phyloP scores from a whole-genome alignment of 176 grass and related monocot genomes.

The Typha latifolia region DNA sequence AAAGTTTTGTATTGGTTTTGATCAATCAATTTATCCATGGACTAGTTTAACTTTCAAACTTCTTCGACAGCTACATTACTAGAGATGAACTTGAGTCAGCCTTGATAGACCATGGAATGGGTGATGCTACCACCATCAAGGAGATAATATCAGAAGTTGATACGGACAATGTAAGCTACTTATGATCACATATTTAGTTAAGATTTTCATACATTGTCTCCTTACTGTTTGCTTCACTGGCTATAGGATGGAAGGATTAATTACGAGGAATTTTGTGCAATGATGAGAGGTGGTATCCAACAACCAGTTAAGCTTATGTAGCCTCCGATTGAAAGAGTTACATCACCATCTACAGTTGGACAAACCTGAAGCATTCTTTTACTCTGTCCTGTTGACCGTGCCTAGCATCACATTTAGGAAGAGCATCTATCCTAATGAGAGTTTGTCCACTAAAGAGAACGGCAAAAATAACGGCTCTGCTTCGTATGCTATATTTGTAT shows the following conservation, averaged over 20 bases:
- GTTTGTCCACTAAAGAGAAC: too few species aligned
- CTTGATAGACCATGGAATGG: slow-evolving; percentile 19
- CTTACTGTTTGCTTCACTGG: slow-evolving; percentile 15
- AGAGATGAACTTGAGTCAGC: slow-evolving; percentile 21
- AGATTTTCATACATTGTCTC: slow-evolving; percentile 7
- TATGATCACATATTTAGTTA: not conserved
- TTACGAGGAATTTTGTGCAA: slow-evolving; percentile 87
- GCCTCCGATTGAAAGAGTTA: slow-evolving; percentile 15
- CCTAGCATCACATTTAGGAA: not conserved
- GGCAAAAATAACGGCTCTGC: slow-evolving; percentile 16
- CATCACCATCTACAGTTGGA: slow-evolving; percentile 20
- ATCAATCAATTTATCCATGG: not conserved
- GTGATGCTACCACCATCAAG: slow-evolving; percentile 18
- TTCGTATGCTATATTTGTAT: slow-evolving; percentile 11
- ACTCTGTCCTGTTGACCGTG: slow-evolving; percentile 28
- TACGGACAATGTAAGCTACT: slow-evolving; percentile 21
- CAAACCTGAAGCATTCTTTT: not conserved
- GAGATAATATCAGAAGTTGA: slow-evolving; percentile 29
- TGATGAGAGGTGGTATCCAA: slow-evolving; percentile 88
- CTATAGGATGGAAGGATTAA: slow-evolving; percentile 88
- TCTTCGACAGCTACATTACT: slow-evolving; percentile 20
- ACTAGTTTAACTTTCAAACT: not conserved
- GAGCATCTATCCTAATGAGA: too few species aligned
- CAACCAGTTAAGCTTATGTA: slow-evolving; percentile 73
- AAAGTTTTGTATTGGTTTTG: not conserved